Percentiles rank a stretch among this genome's conserved stretches.
phyloP scores from a whole-genome alignment of 2,329 filamentous ascomycete species.

The Verticillium dahliae region DNA sequence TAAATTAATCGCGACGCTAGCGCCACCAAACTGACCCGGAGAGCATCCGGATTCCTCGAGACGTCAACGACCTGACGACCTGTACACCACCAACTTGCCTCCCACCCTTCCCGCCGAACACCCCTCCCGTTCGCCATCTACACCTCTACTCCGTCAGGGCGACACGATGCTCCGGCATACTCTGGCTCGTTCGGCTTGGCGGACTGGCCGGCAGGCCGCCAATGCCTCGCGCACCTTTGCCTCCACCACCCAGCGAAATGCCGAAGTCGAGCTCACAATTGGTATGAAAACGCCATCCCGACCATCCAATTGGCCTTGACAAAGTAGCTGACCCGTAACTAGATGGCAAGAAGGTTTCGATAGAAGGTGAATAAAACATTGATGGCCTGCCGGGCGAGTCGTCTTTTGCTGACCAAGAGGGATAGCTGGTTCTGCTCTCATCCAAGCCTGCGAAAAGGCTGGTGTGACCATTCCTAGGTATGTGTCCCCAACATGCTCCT shows the following conservation, averaged over 20 bases:
- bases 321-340: conserved; percentile 23
- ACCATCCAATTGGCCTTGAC: conserved; percentile 20
- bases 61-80: conserved; percentile 26
- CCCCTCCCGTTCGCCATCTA: conserved; percentile 31
- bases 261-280: conserved; percentile 95
- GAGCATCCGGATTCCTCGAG: conserved; percentile 27
- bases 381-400: background rate
- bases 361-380: conserved; percentile 64
- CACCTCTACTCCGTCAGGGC: conserved; percentile 41
- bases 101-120: conserved; percentile 15
- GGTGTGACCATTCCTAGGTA: conserved; percentile 82
- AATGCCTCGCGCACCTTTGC: conserved; percentile 72
- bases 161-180: conserved; percentile 63
- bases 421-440: conserved; percentile 88
- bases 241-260: conserved; percentile 69
- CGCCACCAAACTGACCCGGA: conserved; percentile 30
- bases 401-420: conserved; percentile 10
- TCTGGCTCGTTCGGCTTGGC: conserved; percentile 62
- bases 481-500: conserved; percentile 16
- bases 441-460: conserved; percentile 98
- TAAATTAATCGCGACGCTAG: conserved; percentile 38
- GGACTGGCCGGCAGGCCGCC: conserved; percentile 52
- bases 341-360: conserved; percentile 98
- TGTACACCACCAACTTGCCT: conserved; percentile 26
- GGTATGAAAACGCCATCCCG: conserved; percentile 43